Evolutionary conservation across 2,329 filamentous ascomycete genomes (phyloP).

Genomic region (Penicillium sp.): DNA sequence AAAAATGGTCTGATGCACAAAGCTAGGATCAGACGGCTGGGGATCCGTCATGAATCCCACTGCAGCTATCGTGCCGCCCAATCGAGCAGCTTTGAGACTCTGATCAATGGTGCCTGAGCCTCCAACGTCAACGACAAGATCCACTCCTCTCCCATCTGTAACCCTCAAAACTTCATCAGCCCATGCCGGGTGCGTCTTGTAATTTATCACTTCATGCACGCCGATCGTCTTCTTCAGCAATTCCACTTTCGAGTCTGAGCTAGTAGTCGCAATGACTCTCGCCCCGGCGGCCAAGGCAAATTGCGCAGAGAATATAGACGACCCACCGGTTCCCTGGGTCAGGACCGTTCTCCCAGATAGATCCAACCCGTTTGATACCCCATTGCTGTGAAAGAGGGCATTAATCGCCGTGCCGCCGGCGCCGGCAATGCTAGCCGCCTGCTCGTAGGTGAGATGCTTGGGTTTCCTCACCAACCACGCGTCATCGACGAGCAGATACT

Average conservation of each 20-base stretch:
- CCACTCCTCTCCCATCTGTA: constrained; percentile 38
- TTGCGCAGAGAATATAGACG: constrained; percentile 44
- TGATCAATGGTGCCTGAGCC: constrained; percentile 40
- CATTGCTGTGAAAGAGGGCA: constrained; percentile 40
- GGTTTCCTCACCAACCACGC: constrained; percentile 47
- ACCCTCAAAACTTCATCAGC: constrained; percentile 34
- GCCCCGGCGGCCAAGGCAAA: constrained; percentile 50
- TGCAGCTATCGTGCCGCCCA: constrained; percentile 42
- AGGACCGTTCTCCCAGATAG: constrained; percentile 44
- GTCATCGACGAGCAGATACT: constrained; percentile 47
- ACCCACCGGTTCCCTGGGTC: constrained; percentile 53
- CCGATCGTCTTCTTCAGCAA: constrained; percentile 49
- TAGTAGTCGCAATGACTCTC: constrained; percentile 56
- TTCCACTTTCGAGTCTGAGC: constrained; percentile 47
- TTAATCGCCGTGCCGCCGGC: constrained; percentile 50
- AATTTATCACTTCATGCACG: constrained; percentile 43
- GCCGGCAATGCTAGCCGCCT: constrained; percentile 48
- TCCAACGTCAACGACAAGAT: constrained; percentile 39
- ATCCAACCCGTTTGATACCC: constrained; percentile 37
- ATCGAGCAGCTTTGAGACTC: constrained; percentile 34
- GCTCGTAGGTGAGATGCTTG: constrained; percentile 42
- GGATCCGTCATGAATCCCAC: constrained; percentile 47
- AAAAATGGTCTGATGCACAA: neutral
- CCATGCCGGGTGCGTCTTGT: constrained; percentile 39
- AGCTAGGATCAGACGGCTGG: neutral